phyloP scores from a whole-genome alignment of 495 filamentous ascomycete genomes.

The Hyphodiscus hymeniophilus region DNA sequence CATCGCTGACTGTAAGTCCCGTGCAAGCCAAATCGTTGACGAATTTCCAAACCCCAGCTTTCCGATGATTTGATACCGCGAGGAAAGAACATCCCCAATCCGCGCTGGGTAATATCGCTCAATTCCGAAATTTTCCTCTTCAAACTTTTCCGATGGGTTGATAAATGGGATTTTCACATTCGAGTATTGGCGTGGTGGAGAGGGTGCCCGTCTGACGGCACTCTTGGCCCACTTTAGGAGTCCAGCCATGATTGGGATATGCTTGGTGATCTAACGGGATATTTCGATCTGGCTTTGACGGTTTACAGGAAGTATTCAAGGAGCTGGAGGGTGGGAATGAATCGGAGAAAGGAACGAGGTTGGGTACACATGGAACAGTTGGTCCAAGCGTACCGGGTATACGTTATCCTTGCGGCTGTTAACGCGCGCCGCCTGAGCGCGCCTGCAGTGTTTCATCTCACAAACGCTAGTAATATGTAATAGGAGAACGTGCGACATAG shows the following conservation, averaged over 20 bases:
- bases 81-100: slow-evolving; percentile 38
- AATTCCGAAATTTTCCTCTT: slow-evolving; percentile 38
- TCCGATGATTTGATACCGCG: slow-evolving; percentile 40
- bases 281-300: neutral
- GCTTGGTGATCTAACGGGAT: neutral
- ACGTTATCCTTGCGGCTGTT: too few species aligned
- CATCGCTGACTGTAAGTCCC: slow-evolving; percentile 36
- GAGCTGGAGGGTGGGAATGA: neutral
- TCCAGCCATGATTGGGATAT: slow-evolving; percentile 1
- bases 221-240: slow-evolving; percentile 4
- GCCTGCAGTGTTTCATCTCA: too few species aligned
- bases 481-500: too few species aligned
- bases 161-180: slow-evolving; percentile 3
- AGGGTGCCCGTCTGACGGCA: neutral
- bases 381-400: neutral
- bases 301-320: neutral
- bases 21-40: slow-evolving; percentile 46
- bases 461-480: too few species aligned
- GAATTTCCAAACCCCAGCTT: slow-evolving; percentile 45
- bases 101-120: slow-evolving; percentile 38
- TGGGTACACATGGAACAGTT: neutral
- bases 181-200: neutral
- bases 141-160: slow-evolving; percentile 16
- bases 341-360: neutral
- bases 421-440: too few species aligned